Evolutionary conservation across 2,329 filamentous ascomycete species (phyloP), one percentile per base, ranked within the genome.

Genomic region (Colletotrichum musae): DNA sequence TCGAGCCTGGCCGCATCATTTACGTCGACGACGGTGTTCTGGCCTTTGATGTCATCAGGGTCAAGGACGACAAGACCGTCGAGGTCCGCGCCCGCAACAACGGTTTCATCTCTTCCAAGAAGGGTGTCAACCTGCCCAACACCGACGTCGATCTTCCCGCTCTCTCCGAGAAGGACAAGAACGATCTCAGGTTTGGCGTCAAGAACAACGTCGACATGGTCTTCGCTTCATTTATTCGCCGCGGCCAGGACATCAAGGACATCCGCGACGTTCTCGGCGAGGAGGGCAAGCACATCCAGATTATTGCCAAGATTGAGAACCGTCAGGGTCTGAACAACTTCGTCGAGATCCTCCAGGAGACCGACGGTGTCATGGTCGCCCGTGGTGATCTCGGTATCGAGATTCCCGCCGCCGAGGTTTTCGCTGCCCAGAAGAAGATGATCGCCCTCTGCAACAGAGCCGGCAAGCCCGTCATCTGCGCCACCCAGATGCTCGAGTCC

Each of bases 221-320:
- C 77, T 99, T 99, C 80, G 96, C 96, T 72, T 98, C 95, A 1
- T 99, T 99, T 82, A 99, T 99, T 83, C 95, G 96, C 76, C 93
- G 93, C 71, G 95, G 93, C 70, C 92, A 94, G 80, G 96, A 99
- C 82, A 97, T 99, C 86, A 89, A 87, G 75, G 91, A 95, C 78
- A 99, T 99, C 82, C 95, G 96, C 75, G 89, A 92, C 74, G 92
- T 98, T 72, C 91, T 99, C 60, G 96, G 96, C 72, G 89, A 94
- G 79, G 93, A 97, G 52, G 96, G 96, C 83, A 94, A 93, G 85
- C 92, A 97, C 82, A 98, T 99, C 78, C 95, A 99, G 87, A 97
- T 99, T 86, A 98, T 99, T 81, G 93, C 96, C 89, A 99, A 99
- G 92, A 97, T 99, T 76, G 96, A 99, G 90, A 99, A 99, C 88